Percentiles rank a stretch among this genome's conserved stretches.
phyloP scores from a whole-genome alignment of 1,139 yeast genomes.

The Arxiozyma telluris region DNA sequence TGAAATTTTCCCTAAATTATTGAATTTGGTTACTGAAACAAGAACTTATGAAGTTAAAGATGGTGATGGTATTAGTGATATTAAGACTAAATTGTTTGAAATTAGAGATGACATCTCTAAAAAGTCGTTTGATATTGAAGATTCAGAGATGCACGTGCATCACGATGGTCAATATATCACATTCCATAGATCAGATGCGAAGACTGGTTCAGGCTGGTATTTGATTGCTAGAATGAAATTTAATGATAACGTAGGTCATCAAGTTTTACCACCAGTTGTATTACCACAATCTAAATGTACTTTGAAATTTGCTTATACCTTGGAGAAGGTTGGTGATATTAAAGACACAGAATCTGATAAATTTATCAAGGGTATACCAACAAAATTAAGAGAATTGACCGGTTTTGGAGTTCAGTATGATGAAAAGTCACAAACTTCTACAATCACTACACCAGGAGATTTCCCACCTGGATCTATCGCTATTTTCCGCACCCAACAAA shows the following conservation, averaged over 20 bases:
- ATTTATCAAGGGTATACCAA: conserved; percentile 52
- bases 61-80: conserved; percentile 62
- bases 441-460: conserved; percentile 44
- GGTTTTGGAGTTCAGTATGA: conserved; percentile 42
- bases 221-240: conserved; percentile 83
- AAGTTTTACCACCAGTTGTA: conserved; percentile 49
- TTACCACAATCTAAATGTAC: conserved; percentile 61
- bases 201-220: conserved; percentile 83
- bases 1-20: conserved; percentile 74
- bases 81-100: conserved; percentile 52
- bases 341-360: conserved; percentile 31
- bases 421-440: conserved; percentile 37
- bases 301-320: conserved; percentile 50
- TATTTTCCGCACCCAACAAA: conserved; percentile 58
- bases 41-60: conserved; percentile 51
- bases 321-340: conserved; percentile 46
- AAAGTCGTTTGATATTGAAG: conserved; percentile 58
- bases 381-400: conserved; percentile 45
- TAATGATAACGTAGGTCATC: conserved; percentile 36
- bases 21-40: conserved; percentile 74
- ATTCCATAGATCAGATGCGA: conserved; percentile 75
- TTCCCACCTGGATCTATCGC: conserved; percentile 92
- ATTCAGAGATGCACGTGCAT: conserved; percentile 89
- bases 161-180: conserved; percentile 91
- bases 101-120: conserved; percentile 55